These are phyloP conservation scores for Neonectria ditissima DNA, from an alignment of 2,329 filamentous ascomycete species.

Conservation along the genomic window DNA sequence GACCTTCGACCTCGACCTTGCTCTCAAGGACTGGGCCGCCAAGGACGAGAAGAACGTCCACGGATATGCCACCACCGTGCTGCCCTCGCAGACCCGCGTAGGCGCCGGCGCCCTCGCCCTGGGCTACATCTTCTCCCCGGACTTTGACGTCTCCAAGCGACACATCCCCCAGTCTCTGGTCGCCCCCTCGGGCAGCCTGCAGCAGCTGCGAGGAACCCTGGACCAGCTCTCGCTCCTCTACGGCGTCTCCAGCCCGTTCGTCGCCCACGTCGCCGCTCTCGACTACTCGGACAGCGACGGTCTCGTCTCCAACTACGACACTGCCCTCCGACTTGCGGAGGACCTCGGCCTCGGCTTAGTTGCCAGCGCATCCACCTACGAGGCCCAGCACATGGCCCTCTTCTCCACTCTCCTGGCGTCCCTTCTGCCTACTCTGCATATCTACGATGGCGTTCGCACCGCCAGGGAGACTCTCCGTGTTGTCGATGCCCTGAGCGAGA, in stretches of 20 bases:
- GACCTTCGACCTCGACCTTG: constrained; percentile 89
- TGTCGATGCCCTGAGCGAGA: constrained; percentile 82
- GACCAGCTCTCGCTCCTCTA: constrained; percentile 95
- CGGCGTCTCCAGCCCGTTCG: constrained; percentile 90
- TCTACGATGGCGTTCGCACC: constrained; percentile 88
- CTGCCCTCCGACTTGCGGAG: constrained; percentile 83
- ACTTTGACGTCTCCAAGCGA: constrained; percentile 92
- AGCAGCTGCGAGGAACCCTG: constrained; percentile 82
- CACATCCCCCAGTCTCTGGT: constrained; percentile 92
- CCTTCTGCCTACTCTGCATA: constrained; percentile 84
- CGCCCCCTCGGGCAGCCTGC: constrained; percentile 85
- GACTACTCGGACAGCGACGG: constrained; percentile 80
- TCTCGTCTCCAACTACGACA: constrained; percentile 88
- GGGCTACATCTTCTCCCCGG: constrained; percentile 97
- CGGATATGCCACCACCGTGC: constrained; percentile 81
- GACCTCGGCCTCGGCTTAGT: constrained; percentile 91
- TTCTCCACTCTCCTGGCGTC: constrained; percentile 84
- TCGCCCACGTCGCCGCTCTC: constrained; percentile 90
- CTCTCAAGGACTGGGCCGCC: constrained; percentile 81
- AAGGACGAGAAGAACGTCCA: constrained; percentile 81
- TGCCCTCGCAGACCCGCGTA: constrained; percentile 85
- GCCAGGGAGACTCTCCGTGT: constrained; percentile 85
- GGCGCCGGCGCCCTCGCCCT: constrained; percentile 92
- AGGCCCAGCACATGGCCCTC: constrained; percentile 95
- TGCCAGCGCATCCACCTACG: constrained; percentile 86